phyloP scores from a whole-genome alignment of 164 flowering plant species.

The Tetrastigma voinierianum region DNA sequence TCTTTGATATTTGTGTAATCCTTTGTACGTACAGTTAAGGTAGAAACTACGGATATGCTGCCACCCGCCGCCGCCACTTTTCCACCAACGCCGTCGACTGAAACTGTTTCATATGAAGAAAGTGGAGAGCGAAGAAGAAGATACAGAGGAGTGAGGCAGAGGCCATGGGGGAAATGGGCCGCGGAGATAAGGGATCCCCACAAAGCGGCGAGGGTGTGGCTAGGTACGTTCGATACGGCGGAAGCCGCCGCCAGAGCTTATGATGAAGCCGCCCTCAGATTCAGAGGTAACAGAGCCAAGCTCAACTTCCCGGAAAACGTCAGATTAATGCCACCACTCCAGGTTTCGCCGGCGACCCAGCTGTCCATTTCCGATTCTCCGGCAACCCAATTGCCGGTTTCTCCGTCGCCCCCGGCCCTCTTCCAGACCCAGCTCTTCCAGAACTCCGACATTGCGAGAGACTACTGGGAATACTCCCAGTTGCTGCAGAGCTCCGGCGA shows the following conservation, averaged over 20 bases:
- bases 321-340: constrained; percentile 25
- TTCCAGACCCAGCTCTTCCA: constrained; percentile 12
- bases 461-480: constrained; percentile 58
- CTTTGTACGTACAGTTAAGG: constrained; percentile 7
- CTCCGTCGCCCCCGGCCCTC: constrained; percentile 2
- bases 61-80: constrained; percentile 10
- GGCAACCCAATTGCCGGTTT: constrained; percentile 19
- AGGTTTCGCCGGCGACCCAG: constrained; percentile 20
- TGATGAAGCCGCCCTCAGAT: constrained; percentile 75
- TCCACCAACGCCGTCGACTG: constrained; percentile 16
- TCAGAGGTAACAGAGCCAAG: constrained; percentile 76
- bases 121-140: constrained; percentile 50
- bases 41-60: constrained; percentile 15
- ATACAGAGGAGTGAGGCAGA: constrained; percentile 75
- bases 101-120: constrained; percentile 20
- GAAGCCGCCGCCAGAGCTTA: constrained; percentile 82
- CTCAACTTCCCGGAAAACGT: constrained; percentile 77
- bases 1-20: background rate
- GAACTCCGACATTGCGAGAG: constrained; percentile 25
- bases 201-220: constrained; percentile 79
- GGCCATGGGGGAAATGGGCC: constrained; percentile 92
- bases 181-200: constrained; percentile 85
- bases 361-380: constrained; percentile 20
- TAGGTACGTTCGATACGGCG: constrained; percentile 81
- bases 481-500: constrained; percentile 44